Conservation (phyloP, 257 asterid species). For the Nicotiana obtusifolia region DNA sequence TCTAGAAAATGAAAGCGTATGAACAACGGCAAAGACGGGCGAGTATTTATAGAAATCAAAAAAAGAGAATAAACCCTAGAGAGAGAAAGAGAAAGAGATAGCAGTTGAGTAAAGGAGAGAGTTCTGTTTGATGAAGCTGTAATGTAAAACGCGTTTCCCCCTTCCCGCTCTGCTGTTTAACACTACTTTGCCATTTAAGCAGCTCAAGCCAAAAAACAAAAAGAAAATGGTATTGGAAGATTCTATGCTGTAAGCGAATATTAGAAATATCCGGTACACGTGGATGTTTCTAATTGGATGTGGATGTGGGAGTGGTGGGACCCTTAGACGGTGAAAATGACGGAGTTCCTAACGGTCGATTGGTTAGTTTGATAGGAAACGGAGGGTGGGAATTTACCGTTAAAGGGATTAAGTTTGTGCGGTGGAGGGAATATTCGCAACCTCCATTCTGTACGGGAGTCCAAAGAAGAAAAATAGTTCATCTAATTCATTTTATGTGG, state of each 20-base stretch:
- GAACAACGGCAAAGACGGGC: constrained; percentile 28
- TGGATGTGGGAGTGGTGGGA: not conserved
- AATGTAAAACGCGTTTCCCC: constrained; percentile 18
- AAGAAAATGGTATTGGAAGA: not conserved
- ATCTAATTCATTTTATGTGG: not conserved
- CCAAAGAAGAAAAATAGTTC: not conserved
- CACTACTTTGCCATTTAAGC: constrained; percentile 22
- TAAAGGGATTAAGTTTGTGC: not conserved
- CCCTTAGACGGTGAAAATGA: constrained; percentile 1
- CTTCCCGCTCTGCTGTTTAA: constrained; percentile 42
- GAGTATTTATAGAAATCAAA: constrained; percentile 28
- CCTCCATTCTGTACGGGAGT: not conserved
- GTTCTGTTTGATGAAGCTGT: constrained; percentile 9
- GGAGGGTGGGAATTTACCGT: constrained; percentile 13
- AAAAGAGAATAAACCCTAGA: constrained; percentile 20
- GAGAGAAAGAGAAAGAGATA: constrained; percentile 23
- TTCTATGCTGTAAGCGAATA: not conserved
- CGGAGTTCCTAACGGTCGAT: constrained; percentile 19
- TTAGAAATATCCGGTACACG: not conserved
- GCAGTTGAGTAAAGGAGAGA: constrained; percentile 22
- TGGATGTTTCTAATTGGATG: not conserved
- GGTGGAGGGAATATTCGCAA: constrained; percentile 2
- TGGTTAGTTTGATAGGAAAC: not conserved
- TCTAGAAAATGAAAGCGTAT: constrained; percentile 37
- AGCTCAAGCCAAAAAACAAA: not conserved